Conservation (phyloP, 2,329 filamentous ascomycete species). For the Apiospora malaysiana region DNA sequence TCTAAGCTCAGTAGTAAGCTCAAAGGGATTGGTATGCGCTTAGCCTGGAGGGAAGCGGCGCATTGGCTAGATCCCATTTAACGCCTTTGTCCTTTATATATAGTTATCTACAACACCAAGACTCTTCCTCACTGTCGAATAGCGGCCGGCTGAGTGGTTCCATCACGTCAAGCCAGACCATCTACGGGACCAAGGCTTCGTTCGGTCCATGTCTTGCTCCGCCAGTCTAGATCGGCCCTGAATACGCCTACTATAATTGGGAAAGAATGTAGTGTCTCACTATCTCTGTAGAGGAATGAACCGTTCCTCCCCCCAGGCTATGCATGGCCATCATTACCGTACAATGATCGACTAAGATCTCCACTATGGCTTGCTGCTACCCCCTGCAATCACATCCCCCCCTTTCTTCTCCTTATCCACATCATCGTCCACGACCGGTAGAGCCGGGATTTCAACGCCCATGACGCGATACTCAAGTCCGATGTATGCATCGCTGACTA, state of each 20-base stretch:
- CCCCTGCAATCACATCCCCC: neutral
- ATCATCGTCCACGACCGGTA: constrained; percentile 55
- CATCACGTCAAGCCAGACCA: neutral
- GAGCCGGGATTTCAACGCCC: constrained; percentile 58
- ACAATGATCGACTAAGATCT: neutral
- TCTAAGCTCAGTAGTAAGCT: neutral
- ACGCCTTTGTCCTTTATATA: neutral
- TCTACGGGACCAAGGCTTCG: neutral
- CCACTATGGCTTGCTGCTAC: neutral
- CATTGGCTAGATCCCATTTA: neutral
- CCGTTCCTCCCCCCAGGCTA: neutral
- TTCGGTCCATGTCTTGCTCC: neutral
- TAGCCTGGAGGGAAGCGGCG: neutral
- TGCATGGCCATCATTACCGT: neutral
- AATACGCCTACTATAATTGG: neutral
- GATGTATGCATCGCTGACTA: constrained; percentile 88
- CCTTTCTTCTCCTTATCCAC: constrained; percentile 48
- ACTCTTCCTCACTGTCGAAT: neutral
- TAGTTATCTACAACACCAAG: neutral
- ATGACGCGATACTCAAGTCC: constrained; percentile 66
- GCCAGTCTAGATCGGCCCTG: neutral
- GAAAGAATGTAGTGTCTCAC: neutral
- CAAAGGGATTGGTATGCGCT: neutral
- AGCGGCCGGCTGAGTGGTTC: no score
- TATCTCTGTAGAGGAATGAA: neutral